Evolutionary conservation across 345 rosid species (phyloP).

Genomic region (Nephelium lappaceum): DNA sequence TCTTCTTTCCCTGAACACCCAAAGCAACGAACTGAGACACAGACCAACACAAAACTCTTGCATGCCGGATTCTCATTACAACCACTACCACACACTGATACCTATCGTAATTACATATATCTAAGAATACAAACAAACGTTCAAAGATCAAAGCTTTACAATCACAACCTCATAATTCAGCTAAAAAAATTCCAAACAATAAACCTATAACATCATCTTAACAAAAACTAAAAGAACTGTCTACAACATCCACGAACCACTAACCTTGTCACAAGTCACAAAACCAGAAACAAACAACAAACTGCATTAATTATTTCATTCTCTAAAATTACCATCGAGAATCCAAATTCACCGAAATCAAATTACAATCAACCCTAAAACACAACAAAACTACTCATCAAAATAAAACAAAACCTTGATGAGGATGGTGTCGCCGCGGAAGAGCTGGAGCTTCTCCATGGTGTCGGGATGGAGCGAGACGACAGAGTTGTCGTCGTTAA

Average conservation of each 20-base stretch:
- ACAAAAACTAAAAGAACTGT: background rate
- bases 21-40: background rate
- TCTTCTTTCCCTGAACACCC: conserved; percentile 70
- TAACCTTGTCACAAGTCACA: background rate
- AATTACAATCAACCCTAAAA: conserved; percentile 3
- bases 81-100: background rate
- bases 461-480: conserved; percentile 82
- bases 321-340: too few relatives aligned
- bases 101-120: background rate
- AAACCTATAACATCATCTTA: background rate
- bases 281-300: background rate
- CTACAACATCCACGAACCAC: background rate
- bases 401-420: conserved; percentile 62
- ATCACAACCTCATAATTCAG: background rate
- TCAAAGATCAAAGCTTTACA: background rate
- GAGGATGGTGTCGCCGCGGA: conserved; percentile 90
- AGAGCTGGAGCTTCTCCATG: conserved; percentile 98
- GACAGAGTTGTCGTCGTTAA: conserved; percentile 91
- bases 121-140: too few relatives aligned
- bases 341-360: conserved; percentile 7
- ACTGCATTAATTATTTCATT: background rate
- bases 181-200: background rate
- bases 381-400: background rate
- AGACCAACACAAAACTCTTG: background rate
- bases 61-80: background rate